These are phyloP conservation scores for Jasminum sambac DNA, from an alignment of 257 asterid genomes.

Conservation along the genomic window DNA sequence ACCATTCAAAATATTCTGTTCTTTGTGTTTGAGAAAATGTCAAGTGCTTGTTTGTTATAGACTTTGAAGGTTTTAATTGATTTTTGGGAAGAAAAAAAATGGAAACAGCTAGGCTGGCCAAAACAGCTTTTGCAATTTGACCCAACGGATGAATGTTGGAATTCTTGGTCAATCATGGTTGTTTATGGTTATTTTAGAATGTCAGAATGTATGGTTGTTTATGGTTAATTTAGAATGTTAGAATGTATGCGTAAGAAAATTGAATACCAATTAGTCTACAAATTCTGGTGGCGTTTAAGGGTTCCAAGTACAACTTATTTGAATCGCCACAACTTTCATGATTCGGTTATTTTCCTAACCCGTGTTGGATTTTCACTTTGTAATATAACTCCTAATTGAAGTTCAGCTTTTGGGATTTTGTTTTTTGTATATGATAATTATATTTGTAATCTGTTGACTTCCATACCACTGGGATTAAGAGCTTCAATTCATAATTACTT, in stretches of 20 bases:
- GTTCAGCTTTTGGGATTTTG: neutral
- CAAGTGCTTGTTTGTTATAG: neutral
- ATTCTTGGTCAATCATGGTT: neutral
- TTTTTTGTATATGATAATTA: neutral
- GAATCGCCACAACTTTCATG: neutral
- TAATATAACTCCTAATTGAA: neutral
- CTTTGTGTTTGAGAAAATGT: neutral
- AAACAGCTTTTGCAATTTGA: neutral
- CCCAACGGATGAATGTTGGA: neutral
- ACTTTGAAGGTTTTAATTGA: too few species aligned
- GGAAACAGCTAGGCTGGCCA: too few species aligned
- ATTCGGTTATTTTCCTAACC: neutral
- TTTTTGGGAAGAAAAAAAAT: too few species aligned
- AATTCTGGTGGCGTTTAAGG: neutral
- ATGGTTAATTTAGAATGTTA: neutral
- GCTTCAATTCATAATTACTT: neutral
- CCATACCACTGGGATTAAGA: neutral
- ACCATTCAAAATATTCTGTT: neutral
- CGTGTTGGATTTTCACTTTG: neutral
- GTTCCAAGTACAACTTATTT: neutral
- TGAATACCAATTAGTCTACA: too few species aligned
- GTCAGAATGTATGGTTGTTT: neutral
- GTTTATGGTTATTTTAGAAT: neutral
- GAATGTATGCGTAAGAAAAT: neutral
- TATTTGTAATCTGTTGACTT: slow-evolving; percentile 5